A percentile compares a stretch with the other conserved stretches of the same genome.
These are phyloP conservation scores for Dentipellis fragilis DNA, from an alignment of 768 basidiomycete species.

Conservation along the genomic window DNA sequence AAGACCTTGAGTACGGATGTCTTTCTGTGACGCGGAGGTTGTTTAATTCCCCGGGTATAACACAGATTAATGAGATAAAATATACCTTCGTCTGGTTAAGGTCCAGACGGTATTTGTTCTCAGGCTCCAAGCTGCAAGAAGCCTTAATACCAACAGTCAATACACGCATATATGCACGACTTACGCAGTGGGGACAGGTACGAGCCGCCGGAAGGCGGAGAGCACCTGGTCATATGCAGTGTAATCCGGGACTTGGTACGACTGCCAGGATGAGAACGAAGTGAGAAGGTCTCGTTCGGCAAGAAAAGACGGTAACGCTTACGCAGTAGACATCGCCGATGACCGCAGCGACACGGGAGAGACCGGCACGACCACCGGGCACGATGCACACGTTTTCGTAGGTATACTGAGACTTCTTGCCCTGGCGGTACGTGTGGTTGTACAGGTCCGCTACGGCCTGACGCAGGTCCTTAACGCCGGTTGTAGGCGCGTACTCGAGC, in stretches of 20 bases:
- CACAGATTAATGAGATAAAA: not conserved
- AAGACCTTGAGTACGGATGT: conserved; percentile 75
- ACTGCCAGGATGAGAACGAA: conserved; percentile 28
- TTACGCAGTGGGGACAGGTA: conserved; percentile 85
- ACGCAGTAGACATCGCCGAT: conserved; percentile 84
- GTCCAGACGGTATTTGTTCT: conserved; percentile 62
- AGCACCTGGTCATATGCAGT: conserved; percentile 82
- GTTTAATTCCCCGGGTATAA: not conserved
- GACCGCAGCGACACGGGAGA: conserved; percentile 87
- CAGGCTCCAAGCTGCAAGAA: conserved; percentile 21
- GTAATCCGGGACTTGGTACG: conserved; percentile 88
- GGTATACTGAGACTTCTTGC: conserved; percentile 77
- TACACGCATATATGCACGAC: conserved; percentile 18
- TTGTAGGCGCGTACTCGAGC: conserved; percentile 87
- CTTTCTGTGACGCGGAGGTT: conserved; percentile 35
- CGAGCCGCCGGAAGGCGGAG: conserved; percentile 78
- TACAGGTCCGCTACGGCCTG: conserved; percentile 87
- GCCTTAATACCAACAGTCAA: not conserved
- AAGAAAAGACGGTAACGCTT: conserved; percentile 7
- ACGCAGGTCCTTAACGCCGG: conserved; percentile 79
- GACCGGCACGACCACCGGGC: conserved; percentile 84
- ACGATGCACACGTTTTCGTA: conserved; percentile 93
- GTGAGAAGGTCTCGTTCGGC: conserved; percentile 2
- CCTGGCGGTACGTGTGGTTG: conserved; percentile 78
- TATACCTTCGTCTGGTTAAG: conserved; percentile 67